A percentile compares a stretch with the other conserved stretches of the same genome.
phyloP scores from a whole-genome alignment of 352 stramenopile species.

The Phytophthora fragariaefolia region DNA sequence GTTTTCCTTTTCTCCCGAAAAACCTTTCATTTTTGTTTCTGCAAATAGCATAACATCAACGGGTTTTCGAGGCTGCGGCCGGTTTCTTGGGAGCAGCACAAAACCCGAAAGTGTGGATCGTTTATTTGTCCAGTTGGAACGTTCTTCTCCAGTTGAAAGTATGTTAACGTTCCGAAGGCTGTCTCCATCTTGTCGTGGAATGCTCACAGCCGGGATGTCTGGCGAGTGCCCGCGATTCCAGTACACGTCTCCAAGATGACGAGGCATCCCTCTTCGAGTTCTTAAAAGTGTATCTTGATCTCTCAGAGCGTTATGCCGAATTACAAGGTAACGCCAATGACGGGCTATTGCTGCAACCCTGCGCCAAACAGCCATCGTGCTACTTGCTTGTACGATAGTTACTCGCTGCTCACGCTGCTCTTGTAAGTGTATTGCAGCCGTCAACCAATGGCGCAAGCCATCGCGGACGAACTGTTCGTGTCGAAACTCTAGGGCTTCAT shows the following conservation, averaged over 20 bases:
- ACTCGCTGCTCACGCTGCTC: conserved; percentile 42
- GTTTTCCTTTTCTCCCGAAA: not conserved
- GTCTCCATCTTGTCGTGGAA: not conserved
- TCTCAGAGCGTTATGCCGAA: conserved; percentile 17
- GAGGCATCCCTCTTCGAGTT: not conserved
- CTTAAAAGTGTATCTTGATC: conserved; percentile 5
- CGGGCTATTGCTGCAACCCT: conserved; percentile 41
- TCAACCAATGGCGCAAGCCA: conserved; percentile 57
- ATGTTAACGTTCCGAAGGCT: not conserved
- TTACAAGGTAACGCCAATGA: conserved; percentile 39
- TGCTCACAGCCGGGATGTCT: not conserved
- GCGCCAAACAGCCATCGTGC: conserved; percentile 34
- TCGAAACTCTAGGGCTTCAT: conserved; percentile 58
- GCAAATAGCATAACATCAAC: conserved; percentile 37
- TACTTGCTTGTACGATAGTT: conserved; percentile 21
- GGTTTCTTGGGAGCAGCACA: conserved; percentile 43
- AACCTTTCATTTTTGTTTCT: conserved; percentile 6
- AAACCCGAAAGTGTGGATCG: conserved; percentile 39
- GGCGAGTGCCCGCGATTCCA: conserved; percentile 12
- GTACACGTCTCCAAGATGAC: conserved; percentile 9
- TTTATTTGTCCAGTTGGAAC: conserved; percentile 16
- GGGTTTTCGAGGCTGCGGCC: conserved; percentile 44
- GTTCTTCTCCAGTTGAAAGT: not conserved
- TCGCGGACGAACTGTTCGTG: conserved; percentile 51
- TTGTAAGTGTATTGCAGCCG: conserved; percentile 45